These are phyloP conservation scores for Arachnopeziza araneosa DNA, from an alignment of 2,329 filamentous ascomycete species.

Conservation along the genomic window DNA sequence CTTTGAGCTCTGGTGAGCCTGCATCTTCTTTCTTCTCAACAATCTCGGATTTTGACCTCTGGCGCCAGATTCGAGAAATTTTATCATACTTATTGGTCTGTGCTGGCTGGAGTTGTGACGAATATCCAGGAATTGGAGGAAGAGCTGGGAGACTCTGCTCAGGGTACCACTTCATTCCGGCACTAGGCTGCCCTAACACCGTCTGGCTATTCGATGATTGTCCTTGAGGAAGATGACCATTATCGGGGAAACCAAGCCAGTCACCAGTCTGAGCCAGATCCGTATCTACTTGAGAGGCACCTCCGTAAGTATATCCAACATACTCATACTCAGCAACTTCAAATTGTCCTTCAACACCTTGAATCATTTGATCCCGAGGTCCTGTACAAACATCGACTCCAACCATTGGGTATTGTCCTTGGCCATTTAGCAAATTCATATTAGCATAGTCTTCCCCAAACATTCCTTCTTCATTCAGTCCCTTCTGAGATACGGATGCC, in stretches of 20 bases:
- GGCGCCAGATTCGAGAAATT: not conserved
- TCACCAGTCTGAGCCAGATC: conserved; percentile 7
- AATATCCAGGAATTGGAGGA: not conserved
- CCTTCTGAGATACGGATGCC: not conserved
- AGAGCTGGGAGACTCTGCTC: conserved; percentile 1
- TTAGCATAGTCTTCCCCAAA: not conserved
- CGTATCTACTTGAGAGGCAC: not conserved
- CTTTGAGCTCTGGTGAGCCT: not conserved
- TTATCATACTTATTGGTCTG: not conserved
- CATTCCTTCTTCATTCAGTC: not conserved
- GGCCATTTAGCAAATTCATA: not conserved
- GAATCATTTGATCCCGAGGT: not conserved
- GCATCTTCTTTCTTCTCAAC: not conserved
- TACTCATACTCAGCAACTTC: conserved; percentile 11
- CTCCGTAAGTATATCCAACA: conserved; percentile 8
- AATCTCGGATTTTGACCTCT: conserved; percentile 11
- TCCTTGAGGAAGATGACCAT: conserved; percentile 6
- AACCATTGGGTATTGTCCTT: not conserved
- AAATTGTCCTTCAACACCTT: not conserved
- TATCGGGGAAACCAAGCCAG: conserved; percentile 11
- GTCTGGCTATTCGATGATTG: conserved; percentile 4
- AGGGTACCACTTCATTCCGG: conserved; percentile 22
- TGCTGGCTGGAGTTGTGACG: not conserved
- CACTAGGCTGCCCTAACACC: conserved; percentile 11
- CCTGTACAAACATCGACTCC: not conserved